A percentile compares a stretch with the other conserved stretches of the same genome.
Conservation (phyloP, 257 asterid species). For the Schizonepeta tenuifolia region DNA sequence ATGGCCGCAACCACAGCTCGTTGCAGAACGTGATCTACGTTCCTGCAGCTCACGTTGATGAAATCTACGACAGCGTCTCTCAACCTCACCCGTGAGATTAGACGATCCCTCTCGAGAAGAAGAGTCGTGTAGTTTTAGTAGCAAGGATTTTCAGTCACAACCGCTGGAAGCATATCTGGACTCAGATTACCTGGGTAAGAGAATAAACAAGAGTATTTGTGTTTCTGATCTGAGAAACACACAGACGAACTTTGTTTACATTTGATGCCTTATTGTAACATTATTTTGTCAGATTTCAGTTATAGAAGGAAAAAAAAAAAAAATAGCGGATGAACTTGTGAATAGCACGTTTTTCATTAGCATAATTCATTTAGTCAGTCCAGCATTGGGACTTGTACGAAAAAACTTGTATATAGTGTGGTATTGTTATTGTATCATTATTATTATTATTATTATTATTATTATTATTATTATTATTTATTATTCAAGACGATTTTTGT, state of each 20-base stretch:
- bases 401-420: slow-evolving; percentile 34
- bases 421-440: slow-evolving; percentile 11
- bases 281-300: slow-evolving; percentile 14
- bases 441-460: too few species aligned
- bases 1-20: slow-evolving; percentile 82
- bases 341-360: slow-evolving; percentile 4
- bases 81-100: slow-evolving; percentile 44
- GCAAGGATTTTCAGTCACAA: neutral
- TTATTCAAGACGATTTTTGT: neutral
- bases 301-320: neutral
- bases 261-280: slow-evolving; percentile 24
- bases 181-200: slow-evolving; percentile 30
- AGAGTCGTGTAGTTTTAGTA: slow-evolving; percentile 6
- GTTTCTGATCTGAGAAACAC: slow-evolving; percentile 50
- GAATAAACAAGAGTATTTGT: neutral
- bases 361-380: slow-evolving; percentile 23
- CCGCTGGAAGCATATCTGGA: slow-evolving; percentile 29
- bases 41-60: slow-evolving; percentile 85
- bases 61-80: slow-evolving; percentile 66
- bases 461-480: too few species aligned
- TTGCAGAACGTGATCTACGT: slow-evolving; percentile 78
- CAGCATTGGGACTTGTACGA: slow-evolving; percentile 19
- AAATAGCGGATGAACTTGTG: slow-evolving; percentile 27
- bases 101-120: neutral
- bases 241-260: slow-evolving; percentile 4